A percentile compares a stretch with the other conserved stretches of the same genome.
Evolutionary conservation across 1,139 yeast genomes (phyloP).

Genomic region (Kodamaea arcana): DNA sequence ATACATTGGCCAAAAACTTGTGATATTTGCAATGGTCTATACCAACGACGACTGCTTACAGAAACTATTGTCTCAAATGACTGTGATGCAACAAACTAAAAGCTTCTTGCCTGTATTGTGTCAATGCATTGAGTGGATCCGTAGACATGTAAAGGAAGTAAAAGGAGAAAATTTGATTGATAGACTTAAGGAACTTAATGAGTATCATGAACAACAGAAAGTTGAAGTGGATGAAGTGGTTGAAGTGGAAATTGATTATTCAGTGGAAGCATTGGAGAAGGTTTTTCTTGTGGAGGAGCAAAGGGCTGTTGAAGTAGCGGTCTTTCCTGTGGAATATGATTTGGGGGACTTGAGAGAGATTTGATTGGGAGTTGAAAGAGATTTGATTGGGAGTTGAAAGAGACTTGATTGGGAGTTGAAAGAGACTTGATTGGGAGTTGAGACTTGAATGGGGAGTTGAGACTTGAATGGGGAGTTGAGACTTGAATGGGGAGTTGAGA

Average conservation of each 20-base stretch:
- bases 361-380: no score
- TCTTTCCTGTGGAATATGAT: background rate
- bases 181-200: constrained; percentile 3
- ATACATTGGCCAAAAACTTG: constrained; percentile 23
- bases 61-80: constrained; percentile 10
- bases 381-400: no score
- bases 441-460: no score
- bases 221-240: background rate
- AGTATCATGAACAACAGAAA: constrained; percentile 3
- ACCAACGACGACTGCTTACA: constrained; percentile 4
- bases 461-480: no score
- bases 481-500: no score
- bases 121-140: constrained; percentile 16
- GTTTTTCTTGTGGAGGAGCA: constrained; percentile 1
- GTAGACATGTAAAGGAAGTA: constrained; percentile 5
- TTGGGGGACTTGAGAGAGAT: no score
- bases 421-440: no score
- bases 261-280: constrained; percentile 3
- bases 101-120: constrained; percentile 11
- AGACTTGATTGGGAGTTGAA: no score
- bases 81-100: constrained; percentile 13
- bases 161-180: constrained; percentile 4
- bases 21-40: constrained; percentile 21
- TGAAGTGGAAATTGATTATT: constrained; percentile 4
- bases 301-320: background rate